Percentiles rank a stretch among this genome's conserved stretches.
These are phyloP conservation scores for Phytophthora pini DNA, from an alignment of 352 stramenopile genomes.

Conservation along the genomic window DNA sequence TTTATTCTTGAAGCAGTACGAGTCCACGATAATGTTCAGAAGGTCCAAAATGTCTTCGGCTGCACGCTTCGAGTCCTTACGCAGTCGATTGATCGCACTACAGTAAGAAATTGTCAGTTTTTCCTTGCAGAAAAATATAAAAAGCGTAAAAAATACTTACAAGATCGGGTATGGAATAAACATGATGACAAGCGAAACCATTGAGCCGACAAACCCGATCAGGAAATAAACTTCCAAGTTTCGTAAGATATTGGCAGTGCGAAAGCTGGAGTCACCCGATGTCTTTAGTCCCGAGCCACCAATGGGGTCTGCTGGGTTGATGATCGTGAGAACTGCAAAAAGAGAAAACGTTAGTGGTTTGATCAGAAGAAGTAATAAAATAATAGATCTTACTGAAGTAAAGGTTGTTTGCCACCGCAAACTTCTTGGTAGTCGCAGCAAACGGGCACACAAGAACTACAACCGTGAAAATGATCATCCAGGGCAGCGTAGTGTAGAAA, in stretches of 20 bases:
- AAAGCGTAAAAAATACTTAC: conserved; percentile 39
- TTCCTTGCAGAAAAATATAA: background rate
- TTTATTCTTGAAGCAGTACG: conserved; percentile 90
- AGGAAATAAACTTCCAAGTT: conserved; percentile 79
- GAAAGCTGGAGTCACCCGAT: conserved; percentile 50
- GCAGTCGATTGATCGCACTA: conserved; percentile 64
- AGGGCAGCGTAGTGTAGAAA: conserved; percentile 71
- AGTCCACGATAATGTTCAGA: conserved; percentile 83
- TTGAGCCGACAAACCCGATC: conserved; percentile 63
- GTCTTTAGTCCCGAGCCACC: conserved; percentile 55
- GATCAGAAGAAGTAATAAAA: background rate
- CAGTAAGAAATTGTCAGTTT: conserved; percentile 15
- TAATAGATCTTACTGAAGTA: conserved; percentile 64
- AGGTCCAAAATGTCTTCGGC: conserved; percentile 72
- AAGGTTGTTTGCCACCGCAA: conserved; percentile 78
- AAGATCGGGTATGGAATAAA: conserved; percentile 82
- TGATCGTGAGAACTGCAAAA: conserved; percentile 67
- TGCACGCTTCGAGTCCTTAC: conserved; percentile 45
- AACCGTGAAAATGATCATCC: conserved; percentile 79
- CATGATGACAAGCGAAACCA: conserved; percentile 72
- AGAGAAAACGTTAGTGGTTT: background rate
- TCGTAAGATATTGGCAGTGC: conserved; percentile 60
- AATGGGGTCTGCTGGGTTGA: conserved; percentile 66
- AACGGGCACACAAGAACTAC: conserved; percentile 62
- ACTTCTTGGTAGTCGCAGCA: conserved; percentile 81